phyloP scores from a whole-genome alignment of 1,284 basidiomycete species.

The Trichosporon ovoides region DNA sequence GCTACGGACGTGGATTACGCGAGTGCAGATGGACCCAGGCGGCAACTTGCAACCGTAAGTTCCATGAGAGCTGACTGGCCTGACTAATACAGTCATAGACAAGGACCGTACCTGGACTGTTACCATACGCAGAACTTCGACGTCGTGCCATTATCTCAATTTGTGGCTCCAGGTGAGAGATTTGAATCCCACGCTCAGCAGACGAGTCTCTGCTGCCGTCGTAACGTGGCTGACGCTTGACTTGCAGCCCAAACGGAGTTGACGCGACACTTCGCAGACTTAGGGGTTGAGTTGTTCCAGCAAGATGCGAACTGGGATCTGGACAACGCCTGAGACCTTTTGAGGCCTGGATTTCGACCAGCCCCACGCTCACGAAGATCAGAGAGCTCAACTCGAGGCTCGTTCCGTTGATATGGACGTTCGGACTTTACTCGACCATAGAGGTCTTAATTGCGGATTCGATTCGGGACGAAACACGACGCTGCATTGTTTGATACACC shows the following conservation, averaged over 20 bases:
- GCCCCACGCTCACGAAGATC: too few species aligned
- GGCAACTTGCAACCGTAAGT: not conserved
- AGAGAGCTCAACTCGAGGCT: too few species aligned
- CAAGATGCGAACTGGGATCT: slow-evolving; percentile 2
- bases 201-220: too few species aligned
- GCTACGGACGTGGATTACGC: not conserved
- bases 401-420: too few species aligned
- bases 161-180: not conserved
- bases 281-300: not conserved
- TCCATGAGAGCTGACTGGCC: too few species aligned
- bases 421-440: too few species aligned
- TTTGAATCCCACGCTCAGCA: too few species aligned
- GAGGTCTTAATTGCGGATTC: too few species aligned
- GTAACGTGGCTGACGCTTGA: too few species aligned
- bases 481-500: not conserved
- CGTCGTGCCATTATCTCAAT: not conserved
- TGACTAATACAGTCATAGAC: not conserved
- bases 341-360: too few species aligned
- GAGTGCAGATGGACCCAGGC: not conserved
- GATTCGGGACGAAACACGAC: not conserved
- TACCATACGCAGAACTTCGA: not conserved
- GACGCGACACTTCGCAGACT: not conserved
- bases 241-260: not conserved
- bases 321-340: not conserved
- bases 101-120: not conserved